Evolutionary conservation across 768 basidiomycete genomes (phyloP).

Genomic region (Trichaptum fuscoviolaceum): DNA sequence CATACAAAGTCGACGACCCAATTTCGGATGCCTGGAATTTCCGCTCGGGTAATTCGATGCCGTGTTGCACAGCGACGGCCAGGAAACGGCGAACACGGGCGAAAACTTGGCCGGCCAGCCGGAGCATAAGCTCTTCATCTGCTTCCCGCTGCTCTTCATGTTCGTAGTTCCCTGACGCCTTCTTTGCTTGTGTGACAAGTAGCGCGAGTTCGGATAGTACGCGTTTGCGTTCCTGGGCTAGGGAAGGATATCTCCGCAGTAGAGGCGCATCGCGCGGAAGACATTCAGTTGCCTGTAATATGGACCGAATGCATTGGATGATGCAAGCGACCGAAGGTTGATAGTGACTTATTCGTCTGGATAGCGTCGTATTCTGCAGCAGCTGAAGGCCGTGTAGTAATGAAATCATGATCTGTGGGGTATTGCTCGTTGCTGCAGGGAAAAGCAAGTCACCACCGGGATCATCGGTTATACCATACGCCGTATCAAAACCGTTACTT

Average conservation of each 20-base stretch:
- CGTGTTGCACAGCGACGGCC: slow-evolving; percentile 68
- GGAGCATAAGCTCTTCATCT: slow-evolving; percentile 75
- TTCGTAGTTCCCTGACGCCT: slow-evolving; percentile 45
- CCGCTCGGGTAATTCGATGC: slow-evolving; percentile 58
- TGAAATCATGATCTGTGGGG: slow-evolving; percentile 75
- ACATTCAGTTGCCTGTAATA: slow-evolving; percentile 79
- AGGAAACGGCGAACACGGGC: slow-evolving; percentile 78
- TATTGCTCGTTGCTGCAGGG: slow-evolving; percentile 20
- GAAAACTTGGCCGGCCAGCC: slow-evolving; percentile 75
- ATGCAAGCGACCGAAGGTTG: slow-evolving; percentile 93
- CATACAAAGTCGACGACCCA: slow-evolving; percentile 8
- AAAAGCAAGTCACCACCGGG: slow-evolving; percentile 12
- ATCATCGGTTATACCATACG: background rate
- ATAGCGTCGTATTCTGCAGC: slow-evolving; percentile 77
- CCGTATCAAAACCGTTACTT: background rate
- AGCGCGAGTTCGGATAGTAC: slow-evolving; percentile 77
- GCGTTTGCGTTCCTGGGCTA: slow-evolving; percentile 75
- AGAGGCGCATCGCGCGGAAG: slow-evolving; percentile 75
- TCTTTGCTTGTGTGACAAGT: slow-evolving; percentile 77
- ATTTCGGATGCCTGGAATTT: slow-evolving; percentile 27
- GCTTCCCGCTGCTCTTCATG: slow-evolving; percentile 40
- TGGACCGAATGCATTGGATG: slow-evolving; percentile 87
- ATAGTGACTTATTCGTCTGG: slow-evolving; percentile 77
- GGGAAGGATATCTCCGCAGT: slow-evolving; percentile 56
- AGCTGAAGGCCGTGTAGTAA: slow-evolving; percentile 82